These are phyloP conservation scores for Psophocarpus tetragonolobus DNA, from an alignment of 306 rosid genomes.

Conservation along the genomic window DNA sequence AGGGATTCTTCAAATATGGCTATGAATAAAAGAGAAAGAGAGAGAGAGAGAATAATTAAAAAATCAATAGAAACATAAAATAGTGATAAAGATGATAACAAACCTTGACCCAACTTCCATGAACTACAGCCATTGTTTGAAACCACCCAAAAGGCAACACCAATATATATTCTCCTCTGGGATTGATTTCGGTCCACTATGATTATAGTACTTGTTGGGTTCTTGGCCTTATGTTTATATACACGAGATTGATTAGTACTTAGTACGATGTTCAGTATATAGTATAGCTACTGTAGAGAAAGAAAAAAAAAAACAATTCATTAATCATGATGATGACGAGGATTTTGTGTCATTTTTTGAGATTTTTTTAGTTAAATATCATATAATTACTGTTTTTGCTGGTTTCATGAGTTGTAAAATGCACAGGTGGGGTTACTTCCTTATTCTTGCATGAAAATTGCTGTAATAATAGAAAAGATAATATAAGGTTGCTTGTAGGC, in stretches of 20 bases:
- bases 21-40: neutral
- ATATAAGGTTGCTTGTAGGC: no score
- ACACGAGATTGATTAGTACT: neutral
- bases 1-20: neutral
- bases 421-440: neutral
- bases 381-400: neutral
- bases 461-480: no score
- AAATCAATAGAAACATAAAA: neutral
- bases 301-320: neutral
- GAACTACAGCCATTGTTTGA: conserved; percentile 52
- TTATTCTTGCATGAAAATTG: neutral
- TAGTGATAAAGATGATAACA: neutral
- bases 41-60: neutral
- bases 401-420: neutral
- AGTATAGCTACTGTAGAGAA: neutral
- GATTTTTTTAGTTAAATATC: neutral
- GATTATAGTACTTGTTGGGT: neutral
- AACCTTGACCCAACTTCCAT: conserved; percentile 82
- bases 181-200: neutral
- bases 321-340: neutral
- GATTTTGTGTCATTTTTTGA: neutral
- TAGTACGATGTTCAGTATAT: neutral
- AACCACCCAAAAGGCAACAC: neutral
- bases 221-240: conserved; percentile 4
- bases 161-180: no score